Percentiles rank a stretch among this genome's conserved stretches.
Conservation (phyloP, 1,284 basidiomycete genomes). For the Rhodotorula sp. region DNA sequence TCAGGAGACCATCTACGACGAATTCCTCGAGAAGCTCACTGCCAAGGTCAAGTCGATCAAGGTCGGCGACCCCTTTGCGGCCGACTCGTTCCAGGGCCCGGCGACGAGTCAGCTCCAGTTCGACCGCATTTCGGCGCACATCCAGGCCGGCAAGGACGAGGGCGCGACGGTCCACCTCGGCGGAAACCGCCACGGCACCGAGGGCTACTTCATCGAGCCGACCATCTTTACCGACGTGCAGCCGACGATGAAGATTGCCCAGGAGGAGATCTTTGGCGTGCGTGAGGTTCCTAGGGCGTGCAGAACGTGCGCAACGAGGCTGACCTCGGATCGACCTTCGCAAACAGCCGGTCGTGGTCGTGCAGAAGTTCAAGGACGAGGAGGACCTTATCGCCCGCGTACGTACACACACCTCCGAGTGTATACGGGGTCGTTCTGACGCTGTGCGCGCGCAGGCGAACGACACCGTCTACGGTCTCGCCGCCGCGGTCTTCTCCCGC, state of each 20-base stretch:
- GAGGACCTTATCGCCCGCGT: not conserved
- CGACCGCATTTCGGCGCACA: conserved; percentile 81
- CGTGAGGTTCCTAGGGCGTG: conserved; percentile 36
- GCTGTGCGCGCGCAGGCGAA: conserved; percentile 64
- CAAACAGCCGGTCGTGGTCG: conserved; percentile 63
- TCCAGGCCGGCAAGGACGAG: conserved; percentile 75
- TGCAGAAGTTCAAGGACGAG: conserved; percentile 52
- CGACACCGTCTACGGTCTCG: conserved; percentile 79
- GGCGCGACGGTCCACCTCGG: conserved; percentile 81
- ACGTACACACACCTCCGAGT: conserved; percentile 54
- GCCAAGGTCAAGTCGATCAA: conserved; percentile 60
- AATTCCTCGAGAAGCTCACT: conserved; percentile 63
- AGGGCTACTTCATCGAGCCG: conserved; percentile 64
- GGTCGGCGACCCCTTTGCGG: conserved; percentile 78
- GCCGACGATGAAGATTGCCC: conserved; percentile 78
- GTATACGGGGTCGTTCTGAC: too few species aligned
- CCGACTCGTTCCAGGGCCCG: conserved; percentile 77
- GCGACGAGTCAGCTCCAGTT: conserved; percentile 68
- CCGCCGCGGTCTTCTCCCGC: conserved; percentile 80
- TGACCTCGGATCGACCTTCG: not conserved
- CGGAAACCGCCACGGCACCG: conserved; percentile 69
- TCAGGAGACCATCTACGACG: conserved; percentile 71
- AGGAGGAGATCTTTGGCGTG: conserved; percentile 75
- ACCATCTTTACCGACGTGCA: conserved; percentile 80
- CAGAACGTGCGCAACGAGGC: not conserved